phyloP scores from a whole-genome alignment of 768 basidiomycete genomes.

The Amanita phalloides region DNA sequence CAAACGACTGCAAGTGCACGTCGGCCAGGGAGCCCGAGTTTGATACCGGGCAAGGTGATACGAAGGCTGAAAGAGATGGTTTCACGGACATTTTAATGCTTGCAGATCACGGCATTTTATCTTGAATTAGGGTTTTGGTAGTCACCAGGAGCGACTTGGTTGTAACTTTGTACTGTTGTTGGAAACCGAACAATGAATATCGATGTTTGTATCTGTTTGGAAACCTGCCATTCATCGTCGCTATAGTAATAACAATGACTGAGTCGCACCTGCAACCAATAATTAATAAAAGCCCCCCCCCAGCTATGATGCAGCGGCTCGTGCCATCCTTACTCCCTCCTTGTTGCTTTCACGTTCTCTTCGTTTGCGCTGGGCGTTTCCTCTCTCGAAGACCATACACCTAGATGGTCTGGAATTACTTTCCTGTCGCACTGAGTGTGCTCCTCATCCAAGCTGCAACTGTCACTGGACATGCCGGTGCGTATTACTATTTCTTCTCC shows the following conservation, averaged over 20 bases:
- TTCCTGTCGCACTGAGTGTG: neutral
- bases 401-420: neutral
- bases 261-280: neutral
- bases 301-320: neutral
- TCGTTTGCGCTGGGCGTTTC: neutral
- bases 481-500: neutral
- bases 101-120: neutral
- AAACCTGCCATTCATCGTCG: no score
- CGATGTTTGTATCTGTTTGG: no score
- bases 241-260: neutral
- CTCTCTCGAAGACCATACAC: neutral
- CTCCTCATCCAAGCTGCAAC: neutral
- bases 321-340: neutral
- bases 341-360: neutral
- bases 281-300: neutral
- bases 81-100: conserved; percentile 1
- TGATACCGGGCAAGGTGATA: conserved; percentile 18
- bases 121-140: neutral
- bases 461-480: neutral
- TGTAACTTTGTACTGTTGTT: no score
- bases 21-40: conserved; percentile 6
- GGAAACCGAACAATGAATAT: no score
- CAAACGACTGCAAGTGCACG: neutral
- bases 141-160: neutral
- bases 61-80: conserved; percentile 23